These are phyloP conservation scores for Cyathus striatus DNA, from an alignment of 768 basidiomycete genomes.

Conservation along the genomic window DNA sequence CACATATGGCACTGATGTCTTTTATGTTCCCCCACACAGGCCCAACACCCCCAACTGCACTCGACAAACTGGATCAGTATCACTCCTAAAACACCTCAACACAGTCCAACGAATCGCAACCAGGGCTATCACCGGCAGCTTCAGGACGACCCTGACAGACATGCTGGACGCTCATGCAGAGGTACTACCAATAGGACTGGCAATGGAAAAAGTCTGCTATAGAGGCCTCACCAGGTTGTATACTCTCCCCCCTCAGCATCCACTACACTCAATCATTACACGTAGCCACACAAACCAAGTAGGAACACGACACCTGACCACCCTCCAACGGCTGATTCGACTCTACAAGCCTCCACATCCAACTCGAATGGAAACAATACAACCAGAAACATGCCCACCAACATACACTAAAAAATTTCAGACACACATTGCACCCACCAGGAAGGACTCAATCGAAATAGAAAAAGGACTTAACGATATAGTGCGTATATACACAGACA, in stretches of 20 bases:
- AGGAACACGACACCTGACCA: conserved; percentile 6
- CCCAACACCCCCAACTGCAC: conserved; percentile 5
- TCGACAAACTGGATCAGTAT: not conserved
- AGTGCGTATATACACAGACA: conserved; percentile 18
- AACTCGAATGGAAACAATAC: conserved; percentile 3
- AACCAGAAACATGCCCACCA: not conserved
- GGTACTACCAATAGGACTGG: too few relatives aligned
- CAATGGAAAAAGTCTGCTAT: too few relatives aligned
- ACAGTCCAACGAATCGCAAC: conserved; percentile 9
- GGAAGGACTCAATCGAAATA: not conserved
- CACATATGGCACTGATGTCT: conserved; percentile 10
- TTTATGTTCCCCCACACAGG: conserved; percentile 16
- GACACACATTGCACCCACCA: not conserved
- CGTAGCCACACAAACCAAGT: conserved; percentile 6
- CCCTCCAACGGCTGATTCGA: not conserved
- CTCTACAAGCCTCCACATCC: not conserved
- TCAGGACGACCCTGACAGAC: conserved; percentile 8
- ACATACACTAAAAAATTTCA: not conserved
- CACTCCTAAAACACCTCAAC: too few relatives aligned
- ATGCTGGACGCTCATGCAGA: too few relatives aligned
- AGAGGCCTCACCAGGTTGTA: too few relatives aligned
- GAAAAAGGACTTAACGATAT: not conserved
- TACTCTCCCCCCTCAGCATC: too few relatives aligned
- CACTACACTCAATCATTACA: too few relatives aligned
- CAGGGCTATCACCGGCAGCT: conserved; percentile 8